A percentile compares a stretch with the other conserved stretches of the same genome.
Evolutionary conservation across 305 asterid genomes (phyloP).

Genomic region (Fraxinus dipetala): DNA sequence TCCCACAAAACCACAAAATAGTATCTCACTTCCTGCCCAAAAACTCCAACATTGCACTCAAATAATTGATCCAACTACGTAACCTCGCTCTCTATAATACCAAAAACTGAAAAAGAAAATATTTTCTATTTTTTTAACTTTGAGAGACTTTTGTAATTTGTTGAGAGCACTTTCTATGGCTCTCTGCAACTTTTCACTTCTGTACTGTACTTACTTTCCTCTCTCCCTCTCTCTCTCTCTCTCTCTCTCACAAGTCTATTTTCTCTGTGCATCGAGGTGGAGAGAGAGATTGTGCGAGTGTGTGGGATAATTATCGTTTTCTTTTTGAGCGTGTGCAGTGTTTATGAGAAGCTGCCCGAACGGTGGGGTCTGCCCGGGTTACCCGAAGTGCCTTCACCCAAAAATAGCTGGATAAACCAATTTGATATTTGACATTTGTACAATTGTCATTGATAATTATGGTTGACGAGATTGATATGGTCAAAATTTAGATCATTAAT

Average conservation of each 20-base stretch:
- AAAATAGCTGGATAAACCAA: neutral
- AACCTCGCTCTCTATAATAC: neutral
- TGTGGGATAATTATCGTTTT: conserved; percentile 16
- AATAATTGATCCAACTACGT: conserved; percentile 30
- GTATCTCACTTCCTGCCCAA: conserved; percentile 33
- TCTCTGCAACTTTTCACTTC: conserved; percentile 31
- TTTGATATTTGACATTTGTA: neutral
- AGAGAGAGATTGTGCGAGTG: neutral
- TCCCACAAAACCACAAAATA: conserved; percentile 29
- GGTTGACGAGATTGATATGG: neutral
- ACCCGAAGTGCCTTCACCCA: neutral
- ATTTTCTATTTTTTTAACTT: conserved; percentile 4
- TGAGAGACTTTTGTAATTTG: conserved; percentile 6
- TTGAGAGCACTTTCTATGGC: conserved; percentile 29
- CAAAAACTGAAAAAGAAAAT: conserved; percentile 11
- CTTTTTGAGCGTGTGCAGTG: conserved; percentile 12
- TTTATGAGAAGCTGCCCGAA: conserved; percentile 14
- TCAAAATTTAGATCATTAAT: neutral
- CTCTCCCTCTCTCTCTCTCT: conserved; percentile 2
- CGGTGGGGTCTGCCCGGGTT: conserved; percentile 7
- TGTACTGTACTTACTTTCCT: conserved; percentile 26
- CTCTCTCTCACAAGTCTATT: conserved; percentile 5
- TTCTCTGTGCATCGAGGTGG: neutral
- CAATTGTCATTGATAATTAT: neutral
- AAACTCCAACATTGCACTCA: conserved; percentile 28